These are phyloP conservation scores for Phytophthora ohioensis DNA, from an alignment of 352 stramenopile genomes.

Conservation along the genomic window DNA sequence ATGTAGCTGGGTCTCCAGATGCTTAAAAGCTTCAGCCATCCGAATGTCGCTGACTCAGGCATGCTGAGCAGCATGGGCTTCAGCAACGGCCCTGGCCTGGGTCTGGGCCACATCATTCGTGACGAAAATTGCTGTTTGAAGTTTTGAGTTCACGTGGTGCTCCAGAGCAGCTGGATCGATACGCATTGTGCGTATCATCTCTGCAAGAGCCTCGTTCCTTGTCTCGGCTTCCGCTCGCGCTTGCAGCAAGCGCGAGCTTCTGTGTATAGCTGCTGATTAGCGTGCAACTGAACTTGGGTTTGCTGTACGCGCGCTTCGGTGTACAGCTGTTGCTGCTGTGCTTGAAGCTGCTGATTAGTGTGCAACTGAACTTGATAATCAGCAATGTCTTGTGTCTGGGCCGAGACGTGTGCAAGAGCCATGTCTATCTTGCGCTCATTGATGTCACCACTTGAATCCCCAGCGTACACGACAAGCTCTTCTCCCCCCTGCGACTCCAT, in stretches of 20 bases:
- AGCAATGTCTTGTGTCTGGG: slow-evolving; percentile 3
- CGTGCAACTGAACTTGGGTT: background rate
- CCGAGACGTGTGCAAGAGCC: slow-evolving; percentile 7
- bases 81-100: slow-evolving; percentile 2
- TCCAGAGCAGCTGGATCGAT: slow-evolving; percentile 1
- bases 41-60: background rate
- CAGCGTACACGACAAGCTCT: background rate
- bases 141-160: slow-evolving; percentile 10
- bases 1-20: background rate
- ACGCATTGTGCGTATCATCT: slow-evolving; percentile 6
- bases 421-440: background rate
- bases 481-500: background rate
- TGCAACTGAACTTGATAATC: slow-evolving; percentile 4
- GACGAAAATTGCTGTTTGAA: slow-evolving; percentile 5
- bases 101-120: slow-evolving; percentile 11
- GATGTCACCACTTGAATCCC: background rate
- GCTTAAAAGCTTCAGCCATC: background rate
- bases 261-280: slow-evolving; percentile 4
- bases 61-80: background rate
- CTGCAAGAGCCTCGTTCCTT: background rate
- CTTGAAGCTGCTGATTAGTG: slow-evolving; percentile 1
- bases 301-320: slow-evolving; percentile 7
- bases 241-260: slow-evolving; percentile 1
- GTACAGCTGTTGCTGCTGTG: background rate
- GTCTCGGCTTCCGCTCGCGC: slow-evolving; percentile 2